phyloP scores from a whole-genome alignment of 305 asterid genomes.

The Fraxinus xanthoxyloides region DNA sequence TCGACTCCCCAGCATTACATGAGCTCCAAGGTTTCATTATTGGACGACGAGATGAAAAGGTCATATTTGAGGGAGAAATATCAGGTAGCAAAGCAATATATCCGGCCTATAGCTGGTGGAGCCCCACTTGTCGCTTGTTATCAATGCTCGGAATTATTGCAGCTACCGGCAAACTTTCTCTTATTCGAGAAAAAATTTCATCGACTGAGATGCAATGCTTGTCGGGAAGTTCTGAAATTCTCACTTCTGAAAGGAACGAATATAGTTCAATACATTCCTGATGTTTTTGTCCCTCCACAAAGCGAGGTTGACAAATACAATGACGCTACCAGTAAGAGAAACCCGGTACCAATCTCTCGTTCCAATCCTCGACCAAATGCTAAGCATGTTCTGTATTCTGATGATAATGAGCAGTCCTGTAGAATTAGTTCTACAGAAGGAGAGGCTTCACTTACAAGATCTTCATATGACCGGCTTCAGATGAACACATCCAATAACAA shows the following conservation, averaged over 20 bases:
- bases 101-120: constrained; percentile 76
- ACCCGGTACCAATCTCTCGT: constrained; percentile 24
- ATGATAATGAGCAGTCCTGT: too few relatives aligned
- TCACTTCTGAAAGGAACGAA: constrained; percentile 43
- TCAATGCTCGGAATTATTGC: constrained; percentile 63
- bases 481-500: too few relatives aligned
- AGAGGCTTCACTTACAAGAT: too few relatives aligned
- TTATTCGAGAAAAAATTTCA: constrained; percentile 51
- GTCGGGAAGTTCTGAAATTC: constrained; percentile 53
- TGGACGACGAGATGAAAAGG: constrained; percentile 40
- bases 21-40: constrained; percentile 42
- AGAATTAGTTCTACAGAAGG: constrained; percentile 19
- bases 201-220: constrained; percentile 64
- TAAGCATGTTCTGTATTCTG: too few relatives aligned
- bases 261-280: constrained; percentile 46
- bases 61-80: constrained; percentile 41
- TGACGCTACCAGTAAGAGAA: constrained; percentile 21
- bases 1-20: constrained; percentile 50
- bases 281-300: constrained; percentile 49
- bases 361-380: neutral
- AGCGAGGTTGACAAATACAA: constrained; percentile 32
- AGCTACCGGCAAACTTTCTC: constrained; percentile 72
- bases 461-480: too few relatives aligned
- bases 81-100: constrained; percentile 38
- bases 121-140: constrained; percentile 70